A percentile compares a stretch with the other conserved stretches of the same genome.
phyloP scores from a whole-genome alignment of 345 rosid genomes.

The Jatropha curcas region DNA sequence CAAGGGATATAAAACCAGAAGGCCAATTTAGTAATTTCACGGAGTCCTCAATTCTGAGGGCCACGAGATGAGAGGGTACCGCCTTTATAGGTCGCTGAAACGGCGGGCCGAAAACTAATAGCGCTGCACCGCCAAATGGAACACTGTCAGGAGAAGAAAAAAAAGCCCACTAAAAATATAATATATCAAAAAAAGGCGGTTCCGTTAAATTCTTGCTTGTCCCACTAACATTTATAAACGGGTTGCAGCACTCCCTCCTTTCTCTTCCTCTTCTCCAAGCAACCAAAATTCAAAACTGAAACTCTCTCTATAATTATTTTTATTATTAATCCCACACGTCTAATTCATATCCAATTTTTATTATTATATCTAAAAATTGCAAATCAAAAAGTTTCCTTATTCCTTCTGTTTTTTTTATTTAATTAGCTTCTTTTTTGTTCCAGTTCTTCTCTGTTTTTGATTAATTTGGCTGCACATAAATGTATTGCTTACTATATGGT shows the following conservation, averaged over 20 bases:
- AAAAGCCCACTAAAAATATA: too few relatives aligned
- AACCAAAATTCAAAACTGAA: background rate
- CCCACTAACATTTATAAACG: background rate
- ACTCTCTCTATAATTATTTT: too few relatives aligned
- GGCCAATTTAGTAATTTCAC: background rate
- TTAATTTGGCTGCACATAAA: background rate
- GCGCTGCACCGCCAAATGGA: slow-evolving; percentile 32
- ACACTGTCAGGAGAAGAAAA: too few relatives aligned
- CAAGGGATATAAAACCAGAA: background rate
- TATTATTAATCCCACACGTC: too few relatives aligned
- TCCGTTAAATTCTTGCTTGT: background rate
- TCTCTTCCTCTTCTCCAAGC: slow-evolving; percentile 12
- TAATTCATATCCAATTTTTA: too few relatives aligned
- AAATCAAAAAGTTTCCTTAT: background rate
- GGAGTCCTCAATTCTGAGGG: background rate
- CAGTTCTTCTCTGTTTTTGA: background rate
- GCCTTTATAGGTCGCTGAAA: slow-evolving; percentile 14
- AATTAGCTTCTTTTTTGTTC: too few relatives aligned
- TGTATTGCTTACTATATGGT: background rate
- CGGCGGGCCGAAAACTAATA: slow-evolving; percentile 16
- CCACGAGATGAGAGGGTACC: background rate
- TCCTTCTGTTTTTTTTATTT: background rate
- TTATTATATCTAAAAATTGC: too few relatives aligned
- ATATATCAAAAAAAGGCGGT: slow-evolving; percentile 5
- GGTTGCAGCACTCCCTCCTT: background rate